A percentile compares a stretch with the other conserved stretches of the same genome.
These are phyloP conservation scores for Fusarium sp. DNA, from an alignment of 2,329 filamentous ascomycete genomes.

Conservation along the genomic window DNA sequence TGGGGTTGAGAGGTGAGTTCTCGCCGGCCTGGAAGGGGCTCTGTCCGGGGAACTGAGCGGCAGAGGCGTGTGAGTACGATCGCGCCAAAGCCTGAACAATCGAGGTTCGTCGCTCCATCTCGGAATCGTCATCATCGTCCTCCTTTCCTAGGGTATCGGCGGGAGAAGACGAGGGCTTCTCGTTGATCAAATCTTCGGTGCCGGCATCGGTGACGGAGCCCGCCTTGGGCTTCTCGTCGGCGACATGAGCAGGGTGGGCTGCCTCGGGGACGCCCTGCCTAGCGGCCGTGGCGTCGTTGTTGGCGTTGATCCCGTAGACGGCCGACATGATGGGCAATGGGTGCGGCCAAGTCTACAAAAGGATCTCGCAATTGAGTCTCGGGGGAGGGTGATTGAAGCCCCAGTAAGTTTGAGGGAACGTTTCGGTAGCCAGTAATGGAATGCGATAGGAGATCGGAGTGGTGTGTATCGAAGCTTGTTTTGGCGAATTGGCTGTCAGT, in stretches of 20 bases:
- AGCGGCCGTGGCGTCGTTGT: constrained; percentile 62
- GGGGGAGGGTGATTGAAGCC: not conserved
- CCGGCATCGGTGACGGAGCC: constrained; percentile 52
- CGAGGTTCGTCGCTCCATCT: constrained; percentile 63
- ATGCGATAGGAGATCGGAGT: not conserved
- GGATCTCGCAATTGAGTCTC: constrained; percentile 34
- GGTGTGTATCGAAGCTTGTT: not conserved
- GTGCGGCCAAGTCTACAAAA: constrained; percentile 15
- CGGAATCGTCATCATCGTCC: constrained; percentile 48
- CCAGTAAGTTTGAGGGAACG: constrained; percentile 5
- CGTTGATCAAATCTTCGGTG: constrained; percentile 38
- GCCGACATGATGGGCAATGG: constrained; percentile 38
- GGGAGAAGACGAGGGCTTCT: constrained; percentile 45
- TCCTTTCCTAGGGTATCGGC: constrained; percentile 47
- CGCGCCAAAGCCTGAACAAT: constrained; percentile 68
- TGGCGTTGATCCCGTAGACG: constrained; percentile 49
- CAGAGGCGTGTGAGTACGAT: constrained; percentile 64
- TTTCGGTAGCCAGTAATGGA: constrained; percentile 5
- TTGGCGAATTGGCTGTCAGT: constrained; percentile 7
- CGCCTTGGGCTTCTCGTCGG: constrained; percentile 47
- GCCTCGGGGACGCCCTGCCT: constrained; percentile 53
- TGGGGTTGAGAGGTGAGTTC: constrained; percentile 66
- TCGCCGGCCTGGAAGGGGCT: constrained; percentile 64
- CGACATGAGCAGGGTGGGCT: constrained; percentile 32
- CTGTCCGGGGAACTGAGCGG: constrained; percentile 42